phyloP scores from a whole-genome alignment of 1,284 basidiomycete species.

The Pterula multifida region DNA sequence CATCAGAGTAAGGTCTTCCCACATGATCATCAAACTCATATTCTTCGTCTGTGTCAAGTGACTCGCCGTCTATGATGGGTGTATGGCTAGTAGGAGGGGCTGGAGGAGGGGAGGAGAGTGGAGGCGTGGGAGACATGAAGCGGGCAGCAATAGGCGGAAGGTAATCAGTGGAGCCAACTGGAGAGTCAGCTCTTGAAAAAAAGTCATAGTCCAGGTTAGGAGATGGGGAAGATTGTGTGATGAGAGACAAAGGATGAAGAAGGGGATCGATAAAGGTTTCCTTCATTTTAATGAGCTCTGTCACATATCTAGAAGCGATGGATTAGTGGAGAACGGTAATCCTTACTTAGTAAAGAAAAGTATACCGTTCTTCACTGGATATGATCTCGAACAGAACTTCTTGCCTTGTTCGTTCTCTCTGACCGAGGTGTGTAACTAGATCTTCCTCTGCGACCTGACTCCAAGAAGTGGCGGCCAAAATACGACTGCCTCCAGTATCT shows the following conservation, averaged over 20 bases:
- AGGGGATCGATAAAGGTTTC: slow-evolving; percentile 88
- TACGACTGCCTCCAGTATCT: slow-evolving; percentile 51
- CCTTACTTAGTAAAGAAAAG: slow-evolving; percentile 16
- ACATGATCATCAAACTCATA: slow-evolving; percentile 45
- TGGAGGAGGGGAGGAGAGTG: slow-evolving; percentile 38
- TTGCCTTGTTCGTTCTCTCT: slow-evolving; percentile 88
- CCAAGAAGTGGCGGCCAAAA: slow-evolving; percentile 81
- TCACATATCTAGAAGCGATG: slow-evolving; percentile 72
- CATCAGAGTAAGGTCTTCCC: slow-evolving; percentile 32
- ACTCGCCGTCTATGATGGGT: slow-evolving; percentile 62
- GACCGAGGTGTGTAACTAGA: slow-evolving; percentile 85
- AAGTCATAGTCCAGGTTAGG: slow-evolving; percentile 53
- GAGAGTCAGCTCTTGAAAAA: slow-evolving; percentile 42
- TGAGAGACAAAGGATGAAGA: slow-evolving; percentile 65
- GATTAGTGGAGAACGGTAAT: slow-evolving; percentile 4
- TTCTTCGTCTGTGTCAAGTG: slow-evolving; percentile 59
- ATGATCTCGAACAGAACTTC: slow-evolving; percentile 99
- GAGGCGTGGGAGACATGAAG: slow-evolving; percentile 69
- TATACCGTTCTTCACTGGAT: slow-evolving; percentile 87
- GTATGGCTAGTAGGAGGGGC: slow-evolving; percentile 32
- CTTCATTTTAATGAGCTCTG: slow-evolving; percentile 82
- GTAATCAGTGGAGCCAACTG: slow-evolving; percentile 56
- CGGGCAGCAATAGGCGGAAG: slow-evolving; percentile 84
- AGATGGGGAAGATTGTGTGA: slow-evolving; percentile 29
- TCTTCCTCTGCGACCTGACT: slow-evolving; percentile 93